A percentile compares a stretch with the other conserved stretches of the same genome.
Evolutionary conservation across 2,329 filamentous ascomycete genomes (phyloP).

Genomic region (Byssoonygena ceratinophila): DNA sequence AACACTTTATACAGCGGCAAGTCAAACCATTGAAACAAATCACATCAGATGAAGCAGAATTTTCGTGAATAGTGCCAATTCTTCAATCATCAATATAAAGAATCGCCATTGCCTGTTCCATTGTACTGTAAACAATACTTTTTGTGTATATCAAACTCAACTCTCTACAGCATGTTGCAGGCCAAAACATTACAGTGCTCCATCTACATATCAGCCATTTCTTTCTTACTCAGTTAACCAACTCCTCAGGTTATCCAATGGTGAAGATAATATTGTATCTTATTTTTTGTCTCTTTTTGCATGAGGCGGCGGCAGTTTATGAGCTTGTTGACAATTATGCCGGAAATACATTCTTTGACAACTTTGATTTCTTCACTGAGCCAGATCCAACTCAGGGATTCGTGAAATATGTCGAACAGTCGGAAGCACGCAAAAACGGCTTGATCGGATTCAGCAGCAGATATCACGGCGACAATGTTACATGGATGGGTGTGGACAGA

Average conservation of each 20-base stretch:
- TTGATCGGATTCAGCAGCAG: constrained; percentile 28
- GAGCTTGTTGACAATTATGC: constrained; percentile 35
- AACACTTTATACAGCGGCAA: background rate
- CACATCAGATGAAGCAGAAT: background rate
- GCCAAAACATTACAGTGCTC: background rate
- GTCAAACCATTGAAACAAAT: background rate
- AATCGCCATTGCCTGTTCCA: background rate
- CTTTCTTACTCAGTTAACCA: background rate
- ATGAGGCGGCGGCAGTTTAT: constrained; percentile 10
- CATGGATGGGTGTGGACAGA: constrained; percentile 40
- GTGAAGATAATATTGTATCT: background rate
- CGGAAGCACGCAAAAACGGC: constrained; percentile 29
- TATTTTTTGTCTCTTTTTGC: background rate
- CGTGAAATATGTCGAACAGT: constrained; percentile 40
- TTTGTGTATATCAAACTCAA: background rate
- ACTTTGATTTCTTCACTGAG: constrained; percentile 41
- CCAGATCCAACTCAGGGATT: constrained; percentile 42
- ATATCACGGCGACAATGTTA: constrained; percentile 21
- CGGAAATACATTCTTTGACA: constrained; percentile 40
- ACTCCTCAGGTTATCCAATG: background rate
- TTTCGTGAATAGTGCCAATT: background rate
- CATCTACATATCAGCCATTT: background rate
- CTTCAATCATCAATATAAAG: background rate
- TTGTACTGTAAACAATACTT: background rate
- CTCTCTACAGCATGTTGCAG: background rate